phyloP scores from a whole-genome alignment of 1,284 basidiomycete genomes.

The Moesziomyces sp. region DNA sequence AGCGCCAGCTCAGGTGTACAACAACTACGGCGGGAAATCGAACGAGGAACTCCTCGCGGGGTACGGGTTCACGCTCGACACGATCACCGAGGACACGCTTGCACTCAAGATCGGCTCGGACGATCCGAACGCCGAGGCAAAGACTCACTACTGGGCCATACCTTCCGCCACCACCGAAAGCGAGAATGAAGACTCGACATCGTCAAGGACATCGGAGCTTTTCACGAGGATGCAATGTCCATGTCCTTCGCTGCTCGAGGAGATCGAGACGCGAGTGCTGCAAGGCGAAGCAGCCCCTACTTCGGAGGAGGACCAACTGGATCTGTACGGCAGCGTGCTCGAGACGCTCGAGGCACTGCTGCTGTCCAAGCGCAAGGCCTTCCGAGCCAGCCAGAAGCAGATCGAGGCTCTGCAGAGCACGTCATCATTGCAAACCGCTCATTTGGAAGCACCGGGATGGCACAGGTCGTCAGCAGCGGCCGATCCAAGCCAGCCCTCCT shows the following conservation, averaged over 20 bases:
- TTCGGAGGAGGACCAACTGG: constrained; percentile 3
- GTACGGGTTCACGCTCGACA: constrained; percentile 58
- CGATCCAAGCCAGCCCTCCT: background rate
- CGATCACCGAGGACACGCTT: constrained; percentile 48
- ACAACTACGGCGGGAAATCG: constrained; percentile 65
- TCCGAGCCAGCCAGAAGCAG: constrained; percentile 12
- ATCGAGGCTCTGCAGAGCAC: constrained; percentile 2
- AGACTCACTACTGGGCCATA: constrained; percentile 31
- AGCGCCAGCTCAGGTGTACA: constrained; percentile 50
- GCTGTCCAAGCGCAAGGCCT: constrained; percentile 33
- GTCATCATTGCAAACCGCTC: background rate
- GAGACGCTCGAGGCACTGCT: constrained; percentile 40
- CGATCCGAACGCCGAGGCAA: background rate
- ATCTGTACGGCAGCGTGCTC: constrained; percentile 14
- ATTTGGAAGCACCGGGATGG: background rate
- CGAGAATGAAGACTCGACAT: too few species aligned
- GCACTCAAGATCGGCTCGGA: constrained; percentile 34
- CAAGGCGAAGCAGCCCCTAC: constrained; percentile 1
- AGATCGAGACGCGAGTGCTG: constrained; percentile 4
- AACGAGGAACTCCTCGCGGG: constrained; percentile 61
- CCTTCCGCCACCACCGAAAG: background rate
- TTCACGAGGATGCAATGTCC: constrained; percentile 8
- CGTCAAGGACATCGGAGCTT: background rate
- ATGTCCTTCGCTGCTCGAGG: constrained; percentile 16
- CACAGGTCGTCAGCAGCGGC: constrained; percentile 1